Conservation (phyloP, 352 stramenopile species). For the Pilasporangium apinafurcum region DNA sequence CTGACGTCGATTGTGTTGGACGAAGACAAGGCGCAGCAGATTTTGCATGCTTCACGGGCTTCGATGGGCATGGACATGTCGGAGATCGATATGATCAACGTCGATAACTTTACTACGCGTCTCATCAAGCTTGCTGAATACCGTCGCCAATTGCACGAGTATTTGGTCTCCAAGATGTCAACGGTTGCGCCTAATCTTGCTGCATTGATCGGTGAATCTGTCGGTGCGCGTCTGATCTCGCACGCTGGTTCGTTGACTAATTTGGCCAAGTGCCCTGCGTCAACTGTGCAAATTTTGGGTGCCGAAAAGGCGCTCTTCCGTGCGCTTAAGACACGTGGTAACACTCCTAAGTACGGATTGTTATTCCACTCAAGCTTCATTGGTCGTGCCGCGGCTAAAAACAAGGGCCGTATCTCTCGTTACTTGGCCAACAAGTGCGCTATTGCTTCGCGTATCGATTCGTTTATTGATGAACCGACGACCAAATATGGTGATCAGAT, state of each 20-base stretch:
- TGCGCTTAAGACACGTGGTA: conserved; percentile 99
- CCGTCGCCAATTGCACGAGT: conserved; percentile 93
- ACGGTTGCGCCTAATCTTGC: conserved; percentile 98
- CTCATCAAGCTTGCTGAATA: conserved; percentile 99
- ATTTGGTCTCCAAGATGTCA: conserved; percentile 97
- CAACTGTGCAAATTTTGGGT: conserved; percentile 99
- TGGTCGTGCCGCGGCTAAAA: conserved; percentile 97
- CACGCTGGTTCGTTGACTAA: conserved; percentile 99
- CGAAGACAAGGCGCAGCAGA: conserved; percentile 94
- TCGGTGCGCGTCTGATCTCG: conserved; percentile 99
- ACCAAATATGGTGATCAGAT: conserved; percentile 98
- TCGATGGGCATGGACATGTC: conserved; percentile 99
- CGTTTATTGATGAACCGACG: conserved; percentile 95
- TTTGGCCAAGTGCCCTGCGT: conserved; percentile 98
- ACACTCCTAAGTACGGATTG: conserved; percentile 99
- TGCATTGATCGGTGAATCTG: conserved; percentile 98
- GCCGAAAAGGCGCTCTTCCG: conserved; percentile 99
- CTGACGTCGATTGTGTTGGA: conserved; percentile 95
- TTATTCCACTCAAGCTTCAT: conserved; percentile 99
- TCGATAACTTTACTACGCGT: conserved; percentile 97
- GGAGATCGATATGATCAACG: conserved; percentile 99
- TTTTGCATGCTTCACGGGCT: conserved; percentile 91
- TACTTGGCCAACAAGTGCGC: conserved; percentile 99
- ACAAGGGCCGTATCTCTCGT: conserved; percentile 99
- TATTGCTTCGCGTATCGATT: conserved; percentile 99